A percentile compares a stretch with the other conserved stretches of the same genome.
phyloP scores from a whole-genome alignment of 768 basidiomycete genomes.

The Mrakia frigida region DNA sequence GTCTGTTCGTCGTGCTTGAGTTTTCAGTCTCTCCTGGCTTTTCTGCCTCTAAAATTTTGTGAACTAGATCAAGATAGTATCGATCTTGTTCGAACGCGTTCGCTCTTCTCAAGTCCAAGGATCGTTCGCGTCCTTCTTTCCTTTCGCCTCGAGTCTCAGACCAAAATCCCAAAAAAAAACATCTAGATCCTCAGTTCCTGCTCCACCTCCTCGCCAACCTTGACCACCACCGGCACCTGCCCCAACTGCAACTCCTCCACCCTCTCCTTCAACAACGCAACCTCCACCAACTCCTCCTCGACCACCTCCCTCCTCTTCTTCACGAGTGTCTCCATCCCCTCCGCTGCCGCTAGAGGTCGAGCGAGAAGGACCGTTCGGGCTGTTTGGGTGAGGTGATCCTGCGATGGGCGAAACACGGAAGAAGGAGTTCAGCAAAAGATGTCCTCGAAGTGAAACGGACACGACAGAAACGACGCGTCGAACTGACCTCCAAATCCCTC shows the following conservation, averaged over 20 bases:
- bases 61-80: too few species aligned
- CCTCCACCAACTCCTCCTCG: background rate
- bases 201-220: background rate
- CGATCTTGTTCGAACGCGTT: too few species aligned
- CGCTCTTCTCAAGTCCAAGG: too few species aligned
- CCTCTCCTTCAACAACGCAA: conserved; percentile 2
- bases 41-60: too few species aligned
- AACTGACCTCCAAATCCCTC: conserved; percentile 59
- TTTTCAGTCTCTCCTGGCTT: too few species aligned
- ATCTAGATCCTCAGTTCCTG: too few species aligned
- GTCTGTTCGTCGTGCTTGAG: too few species aligned
- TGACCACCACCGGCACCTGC: background rate
- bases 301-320: background rate
- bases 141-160: too few species aligned
- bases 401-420: background rate
- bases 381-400: background rate
- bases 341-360: background rate
- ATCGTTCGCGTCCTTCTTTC: too few species aligned
- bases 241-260: background rate
- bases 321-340: conserved; percentile 5
- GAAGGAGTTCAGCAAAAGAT: background rate
- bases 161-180: too few species aligned
- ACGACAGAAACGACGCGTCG: background rate
- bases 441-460: background rate
- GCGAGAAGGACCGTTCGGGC: background rate